These are phyloP conservation scores for Boletus tylopilopsis DNA, from an alignment of 768 basidiomycete genomes.

Conservation along the genomic window DNA sequence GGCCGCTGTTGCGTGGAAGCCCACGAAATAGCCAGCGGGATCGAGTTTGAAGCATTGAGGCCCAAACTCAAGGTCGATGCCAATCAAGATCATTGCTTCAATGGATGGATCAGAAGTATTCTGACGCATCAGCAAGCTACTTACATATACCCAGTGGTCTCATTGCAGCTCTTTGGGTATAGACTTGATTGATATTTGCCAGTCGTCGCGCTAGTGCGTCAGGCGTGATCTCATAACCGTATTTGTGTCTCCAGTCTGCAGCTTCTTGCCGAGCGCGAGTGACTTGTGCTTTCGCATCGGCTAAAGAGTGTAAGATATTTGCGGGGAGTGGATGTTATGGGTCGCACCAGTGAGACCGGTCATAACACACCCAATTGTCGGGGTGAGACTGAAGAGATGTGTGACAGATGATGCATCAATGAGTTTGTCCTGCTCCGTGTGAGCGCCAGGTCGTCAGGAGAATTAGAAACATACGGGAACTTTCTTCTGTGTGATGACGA, in stretches of 20 bases:
- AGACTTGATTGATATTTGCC: constrained; percentile 98
- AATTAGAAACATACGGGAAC: constrained; percentile 61
- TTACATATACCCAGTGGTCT: constrained; percentile 91
- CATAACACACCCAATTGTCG: constrained; percentile 96
- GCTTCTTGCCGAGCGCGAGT: constrained; percentile 83
- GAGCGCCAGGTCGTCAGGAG: neutral
- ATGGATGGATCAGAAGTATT: neutral
- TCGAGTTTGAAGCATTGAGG: constrained; percentile 99
- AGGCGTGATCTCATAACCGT: constrained; percentile 97
- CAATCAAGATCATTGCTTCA: constrained; percentile 93
- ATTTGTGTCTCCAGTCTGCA: constrained; percentile 91
- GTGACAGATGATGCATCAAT: constrained; percentile 92
- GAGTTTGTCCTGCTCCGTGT: constrained; percentile 78
- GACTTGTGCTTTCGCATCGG: constrained; percentile 91
- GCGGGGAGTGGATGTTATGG: neutral
- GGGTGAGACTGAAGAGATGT: constrained; percentile 94
- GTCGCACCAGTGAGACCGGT: constrained; percentile 88
- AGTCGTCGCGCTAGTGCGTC: constrained; percentile 92
- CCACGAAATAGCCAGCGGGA: constrained; percentile 97
- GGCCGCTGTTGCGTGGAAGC: constrained; percentile 94
- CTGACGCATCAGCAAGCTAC: constrained; percentile 22
- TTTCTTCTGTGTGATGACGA: constrained; percentile 98
- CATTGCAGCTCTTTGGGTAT: constrained; percentile 97
- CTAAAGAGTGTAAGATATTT: constrained; percentile 37
- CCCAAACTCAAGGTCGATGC: constrained; percentile 83